These are phyloP conservation scores for Trichoderma erinaceum DNA, from an alignment of 495 filamentous ascomycete genomes.

Conservation along the genomic window DNA sequence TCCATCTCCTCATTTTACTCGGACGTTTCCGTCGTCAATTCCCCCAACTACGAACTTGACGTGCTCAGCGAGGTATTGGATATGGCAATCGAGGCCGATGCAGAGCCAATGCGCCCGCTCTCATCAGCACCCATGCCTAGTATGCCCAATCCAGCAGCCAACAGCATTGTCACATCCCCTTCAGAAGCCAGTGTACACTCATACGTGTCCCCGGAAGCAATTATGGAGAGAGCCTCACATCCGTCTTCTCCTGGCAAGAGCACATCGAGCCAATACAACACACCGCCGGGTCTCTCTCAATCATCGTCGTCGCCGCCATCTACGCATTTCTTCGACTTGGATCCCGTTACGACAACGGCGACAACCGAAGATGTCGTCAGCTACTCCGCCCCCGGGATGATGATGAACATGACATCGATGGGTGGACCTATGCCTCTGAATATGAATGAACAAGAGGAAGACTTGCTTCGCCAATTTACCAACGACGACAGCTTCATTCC, in stretches of 20 bases:
- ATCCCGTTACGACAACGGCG: conserved; percentile 30
- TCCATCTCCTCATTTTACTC: conserved; percentile 42
- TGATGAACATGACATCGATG: conserved; percentile 29
- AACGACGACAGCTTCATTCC: conserved; percentile 31
- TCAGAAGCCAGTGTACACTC: conserved; percentile 35
- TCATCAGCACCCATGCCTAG: conserved; percentile 38
- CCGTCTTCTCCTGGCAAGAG: conserved; percentile 44
- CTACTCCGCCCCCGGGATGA: conserved; percentile 28
- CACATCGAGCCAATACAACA: conserved; percentile 31
- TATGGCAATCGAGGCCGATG: conserved; percentile 33
- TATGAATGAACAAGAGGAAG: conserved; percentile 22
- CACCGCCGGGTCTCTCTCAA: conserved; percentile 44
- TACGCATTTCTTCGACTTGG: conserved; percentile 39
- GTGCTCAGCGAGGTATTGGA: conserved; percentile 38
- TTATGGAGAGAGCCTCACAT: conserved; percentile 32
- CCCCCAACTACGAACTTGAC: conserved; percentile 31
- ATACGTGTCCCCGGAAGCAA: conserved; percentile 27
- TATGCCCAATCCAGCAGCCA: conserved; percentile 16
- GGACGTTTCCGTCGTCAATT: conserved; percentile 40
- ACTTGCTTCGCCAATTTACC: conserved; percentile 30
- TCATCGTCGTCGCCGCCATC: conserved; percentile 40
- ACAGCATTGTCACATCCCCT: conserved; percentile 27
- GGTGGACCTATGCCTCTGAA: conserved; percentile 21
- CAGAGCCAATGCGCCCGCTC: conserved; percentile 15
- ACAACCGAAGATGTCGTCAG: conserved; percentile 20